These are phyloP conservation scores for Argentina anserina DNA, from an alignment of 306 rosid species.

Conservation along the genomic window DNA sequence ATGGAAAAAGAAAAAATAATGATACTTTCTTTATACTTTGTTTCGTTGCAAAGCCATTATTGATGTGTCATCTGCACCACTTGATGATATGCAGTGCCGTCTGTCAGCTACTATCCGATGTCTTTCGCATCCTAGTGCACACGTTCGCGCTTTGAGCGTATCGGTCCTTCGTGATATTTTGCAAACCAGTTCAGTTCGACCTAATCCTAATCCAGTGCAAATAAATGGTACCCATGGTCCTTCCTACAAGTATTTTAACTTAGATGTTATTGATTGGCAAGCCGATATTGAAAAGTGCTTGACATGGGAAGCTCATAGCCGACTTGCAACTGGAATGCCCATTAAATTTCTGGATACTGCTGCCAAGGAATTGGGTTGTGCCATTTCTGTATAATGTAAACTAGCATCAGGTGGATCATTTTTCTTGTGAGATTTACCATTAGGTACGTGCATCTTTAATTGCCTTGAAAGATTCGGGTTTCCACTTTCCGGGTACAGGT, in stretches of 20 bases:
- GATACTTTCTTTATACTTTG: neutral
- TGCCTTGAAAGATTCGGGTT: constrained; percentile 14
- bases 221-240: constrained; percentile 44
- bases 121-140: constrained; percentile 92
- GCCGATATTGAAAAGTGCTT: constrained; percentile 76
- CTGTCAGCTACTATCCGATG: constrained; percentile 74
- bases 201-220: constrained; percentile 39
- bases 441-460: constrained; percentile 8
- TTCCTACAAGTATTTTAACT: constrained; percentile 51
- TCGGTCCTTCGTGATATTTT: constrained; percentile 89
- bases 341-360: constrained; percentile 67
- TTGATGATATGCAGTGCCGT: constrained; percentile 66
- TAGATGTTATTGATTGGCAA: constrained; percentile 68
- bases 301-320: constrained; percentile 86
- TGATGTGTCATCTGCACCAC: constrained; percentile 16
- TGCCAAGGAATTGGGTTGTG: constrained; percentile 77
- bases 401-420: constrained; percentile 35
- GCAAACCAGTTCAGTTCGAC: constrained; percentile 53
- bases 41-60: neutral
- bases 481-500: constrained; percentile 15
- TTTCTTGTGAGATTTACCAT: constrained; percentile 24
- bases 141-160: constrained; percentile 73
- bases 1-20: neutral
- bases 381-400: constrained; percentile 51
- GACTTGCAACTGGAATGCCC: constrained; percentile 61